Evolutionary conservation across 2,329 filamentous ascomycete genomes (phyloP), one percentile per base, ranked within the genome.

Genomic region (Elsinoe batatas): DNA sequence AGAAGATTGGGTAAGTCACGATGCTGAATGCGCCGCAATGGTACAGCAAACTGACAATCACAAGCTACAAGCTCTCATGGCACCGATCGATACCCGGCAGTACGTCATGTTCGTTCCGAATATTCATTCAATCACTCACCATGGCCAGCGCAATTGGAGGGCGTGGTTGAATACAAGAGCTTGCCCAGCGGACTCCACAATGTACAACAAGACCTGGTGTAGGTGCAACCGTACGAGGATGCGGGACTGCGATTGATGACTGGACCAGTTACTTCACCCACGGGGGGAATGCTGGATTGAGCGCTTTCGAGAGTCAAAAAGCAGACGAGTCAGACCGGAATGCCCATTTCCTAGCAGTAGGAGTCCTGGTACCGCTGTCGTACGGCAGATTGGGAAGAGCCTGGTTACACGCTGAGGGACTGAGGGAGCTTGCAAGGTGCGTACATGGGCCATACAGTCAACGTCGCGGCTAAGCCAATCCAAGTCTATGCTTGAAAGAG

Each of bases 141-240:
- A 15, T 2, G 1, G 13, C 57, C 57, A 79, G 76, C 81, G 38
- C 70, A 77, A 46, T 79, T 97, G 49, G 88, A 95, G 63, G 89
- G 89, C 56, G 83, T 87, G 20, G 89, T 96, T 65, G 93, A 98
- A 72, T 98, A 90, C 79, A 97, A 96, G 72, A 94, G 89, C 59
- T 79, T 98, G 46, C 93, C 93, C 2, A 97, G 91, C 0, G 93
- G 93, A 20, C 72, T 96, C 50, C 93, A 98, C 72, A 87, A 88
- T 57, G 88, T 97, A 17, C 77, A 84, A 32, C 83, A 91, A 61
- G 93, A 98, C 70, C 76, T 97, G 53, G 76, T 86, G 71, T 80
- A 72, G 56, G 68, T 60, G 33, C 12, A 26, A 10, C 11, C 32
- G 7, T 17, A 17, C 11, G 8, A 30, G 38, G 18, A 36, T 15